A percentile compares a stretch with the other conserved stretches of the same genome.
phyloP scores from a whole-genome alignment of 2,329 filamentous ascomycete species.

The Penicillium psychrosexuale region DNA sequence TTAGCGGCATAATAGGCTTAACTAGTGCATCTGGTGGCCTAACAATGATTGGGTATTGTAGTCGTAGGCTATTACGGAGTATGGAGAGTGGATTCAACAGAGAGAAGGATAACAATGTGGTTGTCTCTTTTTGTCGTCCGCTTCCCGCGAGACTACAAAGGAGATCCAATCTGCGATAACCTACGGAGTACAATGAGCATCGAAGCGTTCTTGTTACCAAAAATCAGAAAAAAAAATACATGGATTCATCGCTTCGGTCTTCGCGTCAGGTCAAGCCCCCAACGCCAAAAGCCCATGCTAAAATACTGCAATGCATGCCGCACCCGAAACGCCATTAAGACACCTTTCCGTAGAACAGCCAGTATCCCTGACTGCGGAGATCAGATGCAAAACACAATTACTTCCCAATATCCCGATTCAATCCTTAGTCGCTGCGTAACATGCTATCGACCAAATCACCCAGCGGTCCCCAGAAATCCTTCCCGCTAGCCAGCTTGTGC shows the following conservation, averaged over 20 bases:
- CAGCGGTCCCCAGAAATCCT: slow-evolving; percentile 95
- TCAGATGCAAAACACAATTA: slow-evolving; percentile 8
- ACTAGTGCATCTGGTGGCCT: too few relatives aligned
- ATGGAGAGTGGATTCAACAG: too few relatives aligned
- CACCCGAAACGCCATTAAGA: slow-evolving; percentile 22
- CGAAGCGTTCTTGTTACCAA: neutral
- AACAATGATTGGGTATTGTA: too few relatives aligned
- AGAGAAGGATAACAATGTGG: too few relatives aligned
- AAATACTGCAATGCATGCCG: slow-evolving; percentile 19
- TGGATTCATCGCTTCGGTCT: slow-evolving; percentile 3
- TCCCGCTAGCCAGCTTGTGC: slow-evolving; percentile 84
- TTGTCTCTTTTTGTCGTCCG: too few relatives aligned
- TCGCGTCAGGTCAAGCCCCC: neutral
- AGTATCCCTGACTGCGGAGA: slow-evolving; percentile 1
- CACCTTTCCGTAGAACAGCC: slow-evolving; percentile 4
- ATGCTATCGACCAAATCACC: slow-evolving; percentile 97
- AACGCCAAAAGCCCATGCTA: slow-evolving; percentile 11
- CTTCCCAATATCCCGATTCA: neutral
- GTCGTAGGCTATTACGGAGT: too few relatives aligned
- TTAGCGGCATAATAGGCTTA: too few relatives aligned
- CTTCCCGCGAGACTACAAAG: too few relatives aligned
- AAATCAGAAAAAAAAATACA: neutral
- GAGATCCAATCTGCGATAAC: too few relatives aligned
- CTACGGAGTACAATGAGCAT: neutral
- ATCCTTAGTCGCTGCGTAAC: slow-evolving; percentile 76